Base-by-base conservation (phyloP, 2,329 filamentous ascomycete species). In the Dothidotthia symphoricarpi region DNA sequence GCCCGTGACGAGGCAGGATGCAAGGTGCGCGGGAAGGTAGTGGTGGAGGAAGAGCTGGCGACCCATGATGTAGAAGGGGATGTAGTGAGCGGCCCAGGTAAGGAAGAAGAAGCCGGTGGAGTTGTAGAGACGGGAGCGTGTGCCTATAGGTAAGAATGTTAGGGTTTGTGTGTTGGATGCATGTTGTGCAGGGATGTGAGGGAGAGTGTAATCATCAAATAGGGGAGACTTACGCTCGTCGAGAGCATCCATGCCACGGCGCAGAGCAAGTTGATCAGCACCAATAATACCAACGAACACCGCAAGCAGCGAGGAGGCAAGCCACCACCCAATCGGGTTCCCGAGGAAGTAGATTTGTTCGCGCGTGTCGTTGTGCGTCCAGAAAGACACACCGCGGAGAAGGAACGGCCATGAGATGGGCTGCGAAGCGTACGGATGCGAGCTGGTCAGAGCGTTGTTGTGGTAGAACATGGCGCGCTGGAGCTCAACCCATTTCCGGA, bases 391-490 rank as follows among this genome's bases (percentile, higher is more conserved):
- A 70, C 93, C 93, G 19, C 93, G 85, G 40, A 98, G 81, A 63
- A 98, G 77, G 80, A 98, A 97, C 1, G 93, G 93, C 93, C 93
- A 98, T 63, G 95, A 88, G 72, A 94, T 93, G 6, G 93, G 93
- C 65, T 90, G 85, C 57, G 88, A 95, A 28, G 93, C 81, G 67
- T 98, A 98, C 1, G 93, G 93, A 68, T 98, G 93, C 64, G 88
- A 95, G 73, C 89, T 94, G 29, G 93, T 98, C 63, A 98, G 75
- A 59, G 94, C 91, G 69, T 90, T 97, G 78, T 98, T 98, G 77
- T 98, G 93, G 78, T 86, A 91, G 78, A 98, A 98, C 90, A 98
- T 98, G 57, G 90, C 88, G 33, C 91, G 82, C 71, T 98, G 93
- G 41, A 98, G 78, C 74, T 98, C 93, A 50, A 96, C 81, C 77